A percentile compares a stretch with the other conserved stretches of the same genome.
Evolutionary conservation across 2,329 filamentous ascomycete species (phyloP).

Genomic region (Magnaporthiopsis incrustans): DNA sequence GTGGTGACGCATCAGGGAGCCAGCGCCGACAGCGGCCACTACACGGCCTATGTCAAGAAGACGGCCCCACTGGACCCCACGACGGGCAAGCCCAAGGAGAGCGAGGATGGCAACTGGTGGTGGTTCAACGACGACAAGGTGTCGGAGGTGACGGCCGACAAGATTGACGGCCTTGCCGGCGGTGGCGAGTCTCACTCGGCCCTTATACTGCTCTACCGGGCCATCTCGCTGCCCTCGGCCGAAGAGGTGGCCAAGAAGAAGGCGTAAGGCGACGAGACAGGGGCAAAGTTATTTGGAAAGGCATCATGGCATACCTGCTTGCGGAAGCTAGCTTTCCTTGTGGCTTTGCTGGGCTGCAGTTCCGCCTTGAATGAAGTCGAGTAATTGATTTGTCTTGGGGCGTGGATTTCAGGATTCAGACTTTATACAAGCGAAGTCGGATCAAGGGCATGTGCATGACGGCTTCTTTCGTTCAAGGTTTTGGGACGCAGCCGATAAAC

Average conservation of each 20-base stretch:
- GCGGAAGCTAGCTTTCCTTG: neutral
- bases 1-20: constrained; percentile 95
- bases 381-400: neutral
- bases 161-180: constrained; percentile 82
- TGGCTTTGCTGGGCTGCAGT: neutral
- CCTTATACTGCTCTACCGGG: constrained; percentile 70
- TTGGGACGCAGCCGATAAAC: neutral
- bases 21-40: constrained; percentile 94
- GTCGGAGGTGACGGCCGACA: constrained; percentile 80
- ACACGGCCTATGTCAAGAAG: constrained; percentile 98
- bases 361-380: neutral
- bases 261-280: neutral
- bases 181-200: constrained; percentile 84
- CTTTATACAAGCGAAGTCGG: neutral
- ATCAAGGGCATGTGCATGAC: neutral
- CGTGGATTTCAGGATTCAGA: neutral
- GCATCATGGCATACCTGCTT: neutral
- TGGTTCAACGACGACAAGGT: constrained; percentile 99
- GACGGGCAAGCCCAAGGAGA: constrained; percentile 55
- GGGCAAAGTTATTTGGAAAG: neutral
- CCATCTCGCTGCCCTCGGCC: constrained; percentile 58
- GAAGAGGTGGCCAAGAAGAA: constrained; percentile 32
- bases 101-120: constrained; percentile 94
- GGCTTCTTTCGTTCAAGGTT: neutral
- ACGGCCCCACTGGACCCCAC: constrained; percentile 61